Evolutionary conservation across 2,329 filamentous ascomycete genomes (phyloP), one percentile per base, ranked within the genome.

Genomic region (Hirsutella minnesotensis): DNA sequence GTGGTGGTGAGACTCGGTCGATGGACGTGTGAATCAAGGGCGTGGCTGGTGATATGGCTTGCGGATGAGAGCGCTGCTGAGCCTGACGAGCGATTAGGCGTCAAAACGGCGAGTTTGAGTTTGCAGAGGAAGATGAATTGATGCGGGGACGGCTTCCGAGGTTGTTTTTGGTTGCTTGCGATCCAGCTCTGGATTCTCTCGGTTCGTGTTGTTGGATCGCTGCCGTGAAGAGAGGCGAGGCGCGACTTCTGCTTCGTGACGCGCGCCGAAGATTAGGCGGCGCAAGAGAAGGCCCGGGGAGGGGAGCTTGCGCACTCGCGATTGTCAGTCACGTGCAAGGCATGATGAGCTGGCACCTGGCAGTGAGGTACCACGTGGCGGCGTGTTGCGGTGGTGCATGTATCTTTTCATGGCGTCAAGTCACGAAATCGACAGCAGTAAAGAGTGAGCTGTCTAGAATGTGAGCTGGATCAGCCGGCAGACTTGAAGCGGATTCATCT

Each of bases 181-280:
- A 31, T 22, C 31, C 16, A 29, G 35, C 45, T 24, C 41, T 5
- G 33, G 31, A 24, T 39, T 44, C 55, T 50, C 53, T 53, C 47
- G 44, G 16, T 35, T 27, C 24, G 24, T 12, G 41, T 51, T 50
- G 53, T n/a, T n/a, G n/a, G n/a, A n/a, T n/a, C n/a, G n/a, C n/a
- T n/a, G n/a, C n/a, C n/a, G n/a, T n/a, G n/a, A n/a, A 53, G 51
- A 47, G 42, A 30, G 38, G 39, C 10, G 40, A 44, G 43, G 45
- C 40, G 46, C 38, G 22, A 16, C 43, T 43, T 49, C 20, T 24
- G 37, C 21, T 29, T 51, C 55, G 58, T 56, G 55, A 50, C 51
- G 50, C 51, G 56, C 57, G 52, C 58, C 58, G 58, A 60, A 40
- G 57, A 56, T 61, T 61, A 61, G 51, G 56, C 58, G 58, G 56